Conservation (phyloP, 139 green algal genomes). For the Chlorella ohadii region DNA sequence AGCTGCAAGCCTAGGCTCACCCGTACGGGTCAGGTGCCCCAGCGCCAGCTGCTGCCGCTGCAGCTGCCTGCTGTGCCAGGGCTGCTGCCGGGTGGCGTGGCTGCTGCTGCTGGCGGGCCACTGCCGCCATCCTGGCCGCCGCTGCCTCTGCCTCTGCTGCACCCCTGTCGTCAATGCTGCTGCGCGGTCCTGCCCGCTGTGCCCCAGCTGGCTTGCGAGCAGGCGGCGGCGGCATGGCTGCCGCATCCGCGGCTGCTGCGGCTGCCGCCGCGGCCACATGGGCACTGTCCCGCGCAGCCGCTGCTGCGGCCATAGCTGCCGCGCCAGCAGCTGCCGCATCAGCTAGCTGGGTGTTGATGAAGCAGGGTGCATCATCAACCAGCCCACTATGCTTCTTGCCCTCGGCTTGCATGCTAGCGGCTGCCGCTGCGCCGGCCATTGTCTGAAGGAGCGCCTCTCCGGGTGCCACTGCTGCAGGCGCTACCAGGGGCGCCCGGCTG, state of each 20-base stretch:
- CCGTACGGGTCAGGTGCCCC: constrained; percentile 4
- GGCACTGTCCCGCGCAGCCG: not conserved
- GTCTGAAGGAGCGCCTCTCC: not conserved
- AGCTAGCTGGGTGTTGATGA: constrained; percentile 4
- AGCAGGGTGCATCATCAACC: constrained; percentile 26
- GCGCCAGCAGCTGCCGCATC: constrained; percentile 11
- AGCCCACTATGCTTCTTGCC: constrained; percentile 29
- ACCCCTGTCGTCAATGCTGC: not conserved
- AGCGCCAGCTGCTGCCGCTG: not conserved
- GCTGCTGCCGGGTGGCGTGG: not conserved
- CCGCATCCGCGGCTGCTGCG: not conserved
- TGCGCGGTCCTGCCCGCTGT: not conserved
- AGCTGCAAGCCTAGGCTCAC: not conserved
- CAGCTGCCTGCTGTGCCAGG: constrained; percentile 20
- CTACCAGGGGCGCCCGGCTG: not conserved
- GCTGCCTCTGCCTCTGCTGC: constrained; percentile 7
- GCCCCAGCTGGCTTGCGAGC: not conserved
- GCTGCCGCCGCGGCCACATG: not conserved
- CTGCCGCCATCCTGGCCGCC: not conserved
- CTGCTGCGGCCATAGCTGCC: not conserved
- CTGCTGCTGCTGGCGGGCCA: not conserved
- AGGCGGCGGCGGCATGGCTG: constrained; percentile 18
- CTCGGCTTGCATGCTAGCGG: not conserved
- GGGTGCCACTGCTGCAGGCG: not conserved
- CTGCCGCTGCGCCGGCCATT: not conserved